Evolutionary conservation across 208 protist genomes (phyloP).

Genomic region (Lotmaria passim): DNA sequence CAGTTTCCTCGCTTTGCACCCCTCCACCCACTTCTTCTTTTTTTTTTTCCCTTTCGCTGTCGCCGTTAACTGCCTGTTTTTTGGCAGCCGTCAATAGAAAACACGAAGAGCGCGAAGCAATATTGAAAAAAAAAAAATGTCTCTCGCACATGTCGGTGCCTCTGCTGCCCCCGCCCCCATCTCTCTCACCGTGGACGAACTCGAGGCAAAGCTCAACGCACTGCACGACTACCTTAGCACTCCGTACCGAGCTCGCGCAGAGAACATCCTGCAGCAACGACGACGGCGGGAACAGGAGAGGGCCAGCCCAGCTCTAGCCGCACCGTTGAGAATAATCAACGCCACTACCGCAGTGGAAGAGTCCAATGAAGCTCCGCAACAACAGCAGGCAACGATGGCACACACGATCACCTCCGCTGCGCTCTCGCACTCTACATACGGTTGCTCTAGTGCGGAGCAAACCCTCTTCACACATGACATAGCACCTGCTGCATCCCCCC

Average conservation of each 20-base stretch:
- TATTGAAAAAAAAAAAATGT: background rate
- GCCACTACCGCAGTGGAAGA: background rate
- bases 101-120: background rate
- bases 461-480: background rate
- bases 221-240: slow-evolving; percentile 41
- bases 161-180: background rate
- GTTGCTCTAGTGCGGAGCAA: background rate
- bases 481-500: background rate
- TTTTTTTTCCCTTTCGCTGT: background rate
- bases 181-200: slow-evolving; percentile 29
- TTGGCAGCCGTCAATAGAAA: too few species aligned
- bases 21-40: too few species aligned
- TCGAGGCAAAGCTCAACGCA: slow-evolving; percentile 26
- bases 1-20: too few species aligned
- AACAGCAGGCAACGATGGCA: background rate
- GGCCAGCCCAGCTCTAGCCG: background rate
- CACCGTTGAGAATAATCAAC: background rate
- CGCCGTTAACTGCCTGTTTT: too few species aligned
- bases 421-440: background rate
- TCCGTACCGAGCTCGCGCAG: slow-evolving; percentile 28
- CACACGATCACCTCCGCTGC: background rate
- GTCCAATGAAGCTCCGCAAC: background rate
- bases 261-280: slow-evolving; percentile 26
- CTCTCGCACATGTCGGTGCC: background rate
- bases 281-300: slow-evolving; percentile 13